These are phyloP conservation scores for Boletus albobrunnescens DNA, from an alignment of 1,284 basidiomycete genomes.

Conservation along the genomic window DNA sequence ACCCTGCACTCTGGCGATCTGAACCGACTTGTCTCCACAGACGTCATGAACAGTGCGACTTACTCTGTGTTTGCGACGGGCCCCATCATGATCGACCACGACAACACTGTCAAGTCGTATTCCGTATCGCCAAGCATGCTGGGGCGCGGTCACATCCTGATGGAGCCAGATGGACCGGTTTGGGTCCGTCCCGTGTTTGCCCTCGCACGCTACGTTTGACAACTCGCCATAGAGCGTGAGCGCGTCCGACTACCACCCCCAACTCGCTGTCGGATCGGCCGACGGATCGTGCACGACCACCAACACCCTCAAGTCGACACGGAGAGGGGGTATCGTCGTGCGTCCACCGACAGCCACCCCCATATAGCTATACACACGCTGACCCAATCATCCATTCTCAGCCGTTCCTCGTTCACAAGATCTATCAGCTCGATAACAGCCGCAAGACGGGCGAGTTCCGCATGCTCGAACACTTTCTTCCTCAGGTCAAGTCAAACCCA, in stretches of 20 bases:
- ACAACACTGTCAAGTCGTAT: slow-evolving; percentile 72
- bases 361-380: background rate
- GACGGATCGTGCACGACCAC: slow-evolving; percentile 79
- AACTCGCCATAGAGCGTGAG: slow-evolving; percentile 53
- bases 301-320: slow-evolving; percentile 63
- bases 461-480: slow-evolving; percentile 81
- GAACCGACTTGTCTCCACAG: slow-evolving; percentile 35
- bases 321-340: slow-evolving; percentile 66
- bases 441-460: slow-evolving; percentile 66
- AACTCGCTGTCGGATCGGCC: slow-evolving; percentile 73
- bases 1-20: background rate
- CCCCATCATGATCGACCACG: slow-evolving; percentile 70
- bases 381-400: slow-evolving; percentile 28
- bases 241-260: slow-evolving; percentile 82
- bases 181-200: slow-evolving; percentile 52
- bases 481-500: slow-evolving; percentile 48
- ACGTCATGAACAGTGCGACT: slow-evolving; percentile 63
- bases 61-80: slow-evolving; percentile 65
- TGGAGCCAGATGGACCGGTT: slow-evolving; percentile 73
- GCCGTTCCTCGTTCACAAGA: slow-evolving; percentile 74
- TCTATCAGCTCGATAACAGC: slow-evolving; percentile 86
- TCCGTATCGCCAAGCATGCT: slow-evolving; percentile 68
- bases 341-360: slow-evolving; percentile 21
- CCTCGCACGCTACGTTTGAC: background rate
- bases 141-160: slow-evolving; percentile 65